Percentiles rank a stretch among this genome's conserved stretches.
Evolutionary conservation across 495 filamentous ascomycete species (phyloP).

Genomic region (Hypoxylon fuscum): DNA sequence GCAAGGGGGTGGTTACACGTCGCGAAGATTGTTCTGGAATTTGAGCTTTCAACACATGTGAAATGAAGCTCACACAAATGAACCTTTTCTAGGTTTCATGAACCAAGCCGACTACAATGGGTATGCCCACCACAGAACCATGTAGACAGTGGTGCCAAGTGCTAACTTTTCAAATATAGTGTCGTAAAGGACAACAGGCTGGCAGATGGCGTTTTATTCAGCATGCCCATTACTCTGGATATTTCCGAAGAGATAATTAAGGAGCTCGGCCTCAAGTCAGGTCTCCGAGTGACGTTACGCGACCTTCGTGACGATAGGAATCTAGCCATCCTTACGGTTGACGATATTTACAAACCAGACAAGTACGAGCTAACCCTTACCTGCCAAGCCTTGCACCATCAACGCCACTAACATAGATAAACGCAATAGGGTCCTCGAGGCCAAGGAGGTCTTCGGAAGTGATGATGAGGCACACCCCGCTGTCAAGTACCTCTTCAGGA

Average conservation of each 20-base stretch:
- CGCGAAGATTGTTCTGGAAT: background rate
- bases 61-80: slow-evolving; percentile 29
- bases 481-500: slow-evolving; percentile 84
- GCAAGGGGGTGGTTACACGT: background rate
- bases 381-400: slow-evolving; percentile 15
- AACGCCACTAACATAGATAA: slow-evolving; percentile 47
- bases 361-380: slow-evolving; percentile 70
- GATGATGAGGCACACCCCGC: slow-evolving; percentile 92
- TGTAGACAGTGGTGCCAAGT: slow-evolving; percentile 9
- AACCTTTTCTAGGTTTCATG: slow-evolving; percentile 79
- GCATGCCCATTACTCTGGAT: slow-evolving; percentile 96
- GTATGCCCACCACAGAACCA: slow-evolving; percentile 56
- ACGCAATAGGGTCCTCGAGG: slow-evolving; percentile 78
- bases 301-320: slow-evolving; percentile 97
- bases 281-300: slow-evolving; percentile 83
- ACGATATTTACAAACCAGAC: slow-evolving; percentile 95
- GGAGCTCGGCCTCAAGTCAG: slow-evolving; percentile 75
- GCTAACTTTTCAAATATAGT: slow-evolving; percentile 57
- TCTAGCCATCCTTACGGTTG: slow-evolving; percentile 92
- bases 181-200: slow-evolving; percentile 89
- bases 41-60: background rate
- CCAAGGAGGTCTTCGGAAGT: slow-evolving; percentile 92
- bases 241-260: slow-evolving; percentile 76
- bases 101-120: slow-evolving; percentile 94
- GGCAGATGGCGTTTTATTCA: slow-evolving; percentile 89